These are phyloP conservation scores for Paxillus ammoniavirescens DNA, from an alignment of 768 basidiomycete species.

Conservation along the genomic window DNA sequence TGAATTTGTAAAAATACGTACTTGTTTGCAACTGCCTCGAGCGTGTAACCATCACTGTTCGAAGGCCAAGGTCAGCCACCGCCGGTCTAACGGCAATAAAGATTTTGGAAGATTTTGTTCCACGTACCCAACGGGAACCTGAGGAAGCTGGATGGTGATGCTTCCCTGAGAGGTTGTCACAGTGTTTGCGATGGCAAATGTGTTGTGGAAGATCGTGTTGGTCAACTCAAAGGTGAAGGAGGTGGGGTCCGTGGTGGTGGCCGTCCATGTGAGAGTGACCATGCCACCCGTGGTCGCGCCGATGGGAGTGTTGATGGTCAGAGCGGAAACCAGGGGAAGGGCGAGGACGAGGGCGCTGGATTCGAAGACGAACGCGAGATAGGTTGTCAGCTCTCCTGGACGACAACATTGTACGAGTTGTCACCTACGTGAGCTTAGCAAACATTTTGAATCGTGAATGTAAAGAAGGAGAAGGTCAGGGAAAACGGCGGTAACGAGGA, in stretches of 20 bases:
- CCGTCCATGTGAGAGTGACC: constrained; percentile 49
- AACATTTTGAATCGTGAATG: constrained; percentile 44
- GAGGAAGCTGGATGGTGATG: constrained; percentile 43
- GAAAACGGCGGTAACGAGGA: neutral
- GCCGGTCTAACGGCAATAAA: neutral
- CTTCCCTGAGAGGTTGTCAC: constrained; percentile 36
- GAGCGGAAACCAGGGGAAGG: constrained; percentile 43
- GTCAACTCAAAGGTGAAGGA: constrained; percentile 46
- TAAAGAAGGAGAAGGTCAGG: constrained; percentile 11
- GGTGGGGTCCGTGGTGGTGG: constrained; percentile 38
- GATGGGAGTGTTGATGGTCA: constrained; percentile 40
- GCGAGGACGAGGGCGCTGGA: constrained; percentile 43
- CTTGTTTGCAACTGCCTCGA: constrained; percentile 46
- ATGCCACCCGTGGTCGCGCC: constrained; percentile 31
- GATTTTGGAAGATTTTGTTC: neutral
- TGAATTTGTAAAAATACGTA: constrained; percentile 12
- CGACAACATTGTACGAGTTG: too few relatives aligned
- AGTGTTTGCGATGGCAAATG: constrained; percentile 56
- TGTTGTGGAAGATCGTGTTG: constrained; percentile 50
- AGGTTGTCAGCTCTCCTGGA: neutral
- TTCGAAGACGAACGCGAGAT: neutral
- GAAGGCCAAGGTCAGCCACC: neutral
- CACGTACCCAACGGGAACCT: constrained; percentile 45
- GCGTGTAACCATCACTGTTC: constrained; percentile 45
- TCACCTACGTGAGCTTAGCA: constrained; percentile 44